Evolutionary conservation across 2,329 filamentous ascomycete species (phyloP).

Genomic region (Penicillium sp.): DNA sequence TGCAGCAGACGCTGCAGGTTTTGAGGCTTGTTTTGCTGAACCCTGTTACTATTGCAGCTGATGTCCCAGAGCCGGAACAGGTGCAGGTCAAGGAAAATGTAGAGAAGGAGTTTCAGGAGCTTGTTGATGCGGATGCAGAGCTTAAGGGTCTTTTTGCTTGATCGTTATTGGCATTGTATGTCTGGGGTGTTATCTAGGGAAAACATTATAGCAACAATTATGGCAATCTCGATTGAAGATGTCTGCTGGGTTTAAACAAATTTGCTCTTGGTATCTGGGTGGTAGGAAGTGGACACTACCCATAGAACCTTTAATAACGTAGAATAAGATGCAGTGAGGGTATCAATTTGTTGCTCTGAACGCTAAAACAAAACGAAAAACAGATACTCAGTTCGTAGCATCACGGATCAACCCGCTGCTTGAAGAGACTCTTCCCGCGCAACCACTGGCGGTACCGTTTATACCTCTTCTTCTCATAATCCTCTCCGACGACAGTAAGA

Average conservation of each 20-base stretch:
- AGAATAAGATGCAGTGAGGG: conserved; percentile 8
- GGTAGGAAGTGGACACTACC: not conserved
- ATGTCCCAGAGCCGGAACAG: conserved; percentile 17
- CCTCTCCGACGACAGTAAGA: conserved; percentile 82
- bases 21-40: conserved; percentile 32
- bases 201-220: not conserved
- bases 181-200: not conserved
- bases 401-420: conserved; percentile 64
- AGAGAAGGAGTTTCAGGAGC: conserved; percentile 31
- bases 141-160: conserved; percentile 29
- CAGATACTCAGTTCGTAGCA: not conserved
- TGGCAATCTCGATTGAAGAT: not conserved
- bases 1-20: conserved; percentile 27
- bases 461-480: conserved; percentile 87
- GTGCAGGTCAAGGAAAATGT: conserved; percentile 26
- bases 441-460: conserved; percentile 97
- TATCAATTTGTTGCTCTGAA: conserved; percentile 16
- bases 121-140: conserved; percentile 36
- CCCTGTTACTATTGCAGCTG: conserved; percentile 16
- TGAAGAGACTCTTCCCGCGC: conserved; percentile 90
- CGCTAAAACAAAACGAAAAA: not conserved
- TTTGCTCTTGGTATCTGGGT: not conserved
- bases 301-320: not conserved
- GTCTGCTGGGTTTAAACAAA: not conserved
- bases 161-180: not conserved